Conservation (phyloP, 306 rosid genomes). For the Vigna mungo region DNA sequence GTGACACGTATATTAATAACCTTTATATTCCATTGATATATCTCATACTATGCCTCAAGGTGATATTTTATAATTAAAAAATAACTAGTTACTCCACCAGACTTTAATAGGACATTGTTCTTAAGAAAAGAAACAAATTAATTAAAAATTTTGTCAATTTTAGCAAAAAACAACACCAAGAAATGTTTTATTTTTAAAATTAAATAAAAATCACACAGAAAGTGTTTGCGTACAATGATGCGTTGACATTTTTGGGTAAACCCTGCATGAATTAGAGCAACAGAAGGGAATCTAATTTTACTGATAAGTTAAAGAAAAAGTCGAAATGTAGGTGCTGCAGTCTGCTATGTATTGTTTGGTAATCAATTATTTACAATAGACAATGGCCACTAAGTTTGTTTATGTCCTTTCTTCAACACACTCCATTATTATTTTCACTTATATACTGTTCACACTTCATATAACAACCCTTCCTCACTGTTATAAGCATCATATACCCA, state of each 20-base stretch:
- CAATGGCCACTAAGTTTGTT: background rate
- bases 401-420: background rate
- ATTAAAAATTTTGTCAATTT: background rate
- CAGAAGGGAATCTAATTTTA: background rate
- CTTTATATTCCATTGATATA: background rate
- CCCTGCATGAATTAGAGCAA: background rate
- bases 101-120: background rate
- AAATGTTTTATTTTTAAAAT: background rate
- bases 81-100: background rate
- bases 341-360: background rate
- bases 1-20: background rate
- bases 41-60: background rate
- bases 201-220: background rate
- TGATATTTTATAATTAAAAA: background rate
- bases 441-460: background rate
- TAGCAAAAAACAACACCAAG: background rate
- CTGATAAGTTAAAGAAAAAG: conserved; percentile 3
- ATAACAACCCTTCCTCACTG: background rate
- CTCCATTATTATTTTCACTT: conserved; percentile 1
- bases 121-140: background rate
- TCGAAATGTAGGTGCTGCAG: conserved; percentile 16
- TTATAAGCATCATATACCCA: background rate
- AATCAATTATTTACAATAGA: conserved; percentile 7
- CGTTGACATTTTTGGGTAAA: background rate
- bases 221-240: background rate